A percentile compares a stretch with the other conserved stretches of the same genome.
Conservation (phyloP, 805 yeast species). For the Lipomyces starkeyi region DNA sequence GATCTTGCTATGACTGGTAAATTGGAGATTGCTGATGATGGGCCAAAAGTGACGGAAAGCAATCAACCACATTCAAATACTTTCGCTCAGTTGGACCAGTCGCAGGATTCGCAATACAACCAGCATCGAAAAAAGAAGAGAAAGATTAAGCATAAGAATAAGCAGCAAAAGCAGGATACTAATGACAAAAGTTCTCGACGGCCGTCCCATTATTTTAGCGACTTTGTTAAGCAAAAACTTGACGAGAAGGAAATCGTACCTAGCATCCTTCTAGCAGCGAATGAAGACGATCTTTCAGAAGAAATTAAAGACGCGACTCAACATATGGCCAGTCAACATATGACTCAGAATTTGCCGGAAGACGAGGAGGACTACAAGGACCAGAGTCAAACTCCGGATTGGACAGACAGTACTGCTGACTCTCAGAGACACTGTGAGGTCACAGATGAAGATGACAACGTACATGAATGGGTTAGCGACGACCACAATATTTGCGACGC, state of each 20-base stretch:
- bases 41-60: not conserved
- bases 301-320: not conserved
- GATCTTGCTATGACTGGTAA: too few species aligned
- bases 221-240: not conserved
- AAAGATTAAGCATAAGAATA: not conserved
- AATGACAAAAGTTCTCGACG: not conserved
- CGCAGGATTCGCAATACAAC: not conserved
- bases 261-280: not conserved
- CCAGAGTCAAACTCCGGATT: not conserved
- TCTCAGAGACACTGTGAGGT: not conserved
- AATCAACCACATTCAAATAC: not conserved
- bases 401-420: not conserved
- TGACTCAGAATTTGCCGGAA: not conserved
- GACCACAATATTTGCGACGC: slow-evolving; percentile 11
- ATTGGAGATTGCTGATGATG: too few species aligned
- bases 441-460: not conserved
- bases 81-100: not conserved
- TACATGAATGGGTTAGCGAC: not conserved
- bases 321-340: not conserved
- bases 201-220: not conserved
- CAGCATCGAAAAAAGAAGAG: not conserved
- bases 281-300: not conserved
- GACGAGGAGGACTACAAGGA: not conserved
- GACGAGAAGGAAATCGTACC: not conserved
- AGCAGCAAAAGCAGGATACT: not conserved